Conservation (phyloP, 108 stramenopile species). For the Skeletonema grethae region DNA sequence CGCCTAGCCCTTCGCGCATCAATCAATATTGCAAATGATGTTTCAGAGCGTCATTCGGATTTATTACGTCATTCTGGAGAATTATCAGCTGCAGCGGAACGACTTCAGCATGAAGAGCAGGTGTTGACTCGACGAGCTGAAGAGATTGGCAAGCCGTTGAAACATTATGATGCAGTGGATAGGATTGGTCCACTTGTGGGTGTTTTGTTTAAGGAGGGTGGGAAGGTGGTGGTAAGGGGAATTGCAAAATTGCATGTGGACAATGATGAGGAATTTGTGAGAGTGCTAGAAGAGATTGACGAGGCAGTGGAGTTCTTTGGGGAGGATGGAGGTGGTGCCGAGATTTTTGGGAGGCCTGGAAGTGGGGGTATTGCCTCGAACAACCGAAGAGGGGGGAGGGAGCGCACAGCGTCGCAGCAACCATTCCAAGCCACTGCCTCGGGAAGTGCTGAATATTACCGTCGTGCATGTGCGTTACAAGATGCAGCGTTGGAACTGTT, state of each 20-base stretch:
- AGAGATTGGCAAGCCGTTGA: conserved; percentile 83
- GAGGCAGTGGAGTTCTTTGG: conserved; percentile 82
- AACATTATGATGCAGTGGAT: conserved; percentile 89
- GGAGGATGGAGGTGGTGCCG: conserved; percentile 56
- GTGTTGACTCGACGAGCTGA: conserved; percentile 68
- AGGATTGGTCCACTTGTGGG: conserved; percentile 73
- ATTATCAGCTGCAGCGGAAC: conserved; percentile 87
- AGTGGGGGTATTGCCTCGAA: conserved; percentile 13
- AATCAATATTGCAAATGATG: conserved; percentile 76
- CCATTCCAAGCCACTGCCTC: conserved; percentile 26
- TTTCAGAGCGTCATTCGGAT: conserved; percentile 79
- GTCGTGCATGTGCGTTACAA: conserved; percentile 78
- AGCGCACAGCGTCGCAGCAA: neutral
- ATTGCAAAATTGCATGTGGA: conserved; percentile 83
- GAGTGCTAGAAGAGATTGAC: conserved; percentile 73
- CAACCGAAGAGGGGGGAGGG: neutral
- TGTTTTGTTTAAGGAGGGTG: conserved; percentile 71
- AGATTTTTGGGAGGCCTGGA: conserved; percentile 34
- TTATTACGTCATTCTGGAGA: conserved; percentile 84
- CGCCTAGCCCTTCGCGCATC: conserved; percentile 71
- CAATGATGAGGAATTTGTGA: conserved; percentile 61
- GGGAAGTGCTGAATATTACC: conserved; percentile 80
- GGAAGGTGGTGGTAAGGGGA: conserved; percentile 63
- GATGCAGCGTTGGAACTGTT: conserved; percentile 81
- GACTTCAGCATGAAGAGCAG: conserved; percentile 79